Conservation (phyloP, 495 filamentous ascomycete species). For the Aspergillus indologenus region DNA sequence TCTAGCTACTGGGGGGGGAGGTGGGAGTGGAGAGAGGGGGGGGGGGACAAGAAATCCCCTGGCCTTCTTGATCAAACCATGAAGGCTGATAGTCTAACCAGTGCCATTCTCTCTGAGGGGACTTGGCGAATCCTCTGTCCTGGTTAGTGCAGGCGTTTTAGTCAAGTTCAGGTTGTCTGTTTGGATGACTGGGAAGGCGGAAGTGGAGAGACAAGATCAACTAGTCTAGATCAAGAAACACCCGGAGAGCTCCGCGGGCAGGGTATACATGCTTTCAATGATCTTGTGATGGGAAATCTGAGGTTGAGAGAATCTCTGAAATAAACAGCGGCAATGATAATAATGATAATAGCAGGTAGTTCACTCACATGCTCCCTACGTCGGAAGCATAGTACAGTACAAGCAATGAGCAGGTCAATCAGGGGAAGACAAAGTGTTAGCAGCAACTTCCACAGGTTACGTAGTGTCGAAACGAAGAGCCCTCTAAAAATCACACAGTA, state of each 20-base stretch:
- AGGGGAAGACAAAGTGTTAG: too few species aligned
- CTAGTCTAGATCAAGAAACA: slow-evolving; percentile 2
- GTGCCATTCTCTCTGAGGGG: slow-evolving; percentile 1
- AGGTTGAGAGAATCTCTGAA: too few species aligned
- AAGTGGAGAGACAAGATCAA: slow-evolving; percentile 8
- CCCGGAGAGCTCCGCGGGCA: background rate
- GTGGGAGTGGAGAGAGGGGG: background rate
- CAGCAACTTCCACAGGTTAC: too few species aligned
- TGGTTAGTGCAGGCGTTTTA: background rate
- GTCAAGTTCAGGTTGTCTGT: background rate
- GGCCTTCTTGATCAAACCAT: background rate
- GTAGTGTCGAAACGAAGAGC: too few species aligned
- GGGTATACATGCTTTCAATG: too few species aligned
- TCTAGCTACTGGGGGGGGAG: too few species aligned
- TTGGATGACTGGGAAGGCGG: background rate
- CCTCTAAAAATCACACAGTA: background rate
- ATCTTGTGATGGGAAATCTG: too few species aligned
- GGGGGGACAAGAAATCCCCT: background rate
- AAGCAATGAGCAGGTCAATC: background rate
- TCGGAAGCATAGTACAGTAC: background rate
- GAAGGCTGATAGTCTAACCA: background rate
- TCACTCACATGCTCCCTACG: background rate
- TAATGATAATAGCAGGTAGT: too few species aligned
- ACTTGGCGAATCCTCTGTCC: slow-evolving; percentile 1
- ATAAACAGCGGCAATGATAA: too few species aligned